Conservation (phyloP, 805 yeast genomes). For the Sugiyamaella smithiae region DNA sequence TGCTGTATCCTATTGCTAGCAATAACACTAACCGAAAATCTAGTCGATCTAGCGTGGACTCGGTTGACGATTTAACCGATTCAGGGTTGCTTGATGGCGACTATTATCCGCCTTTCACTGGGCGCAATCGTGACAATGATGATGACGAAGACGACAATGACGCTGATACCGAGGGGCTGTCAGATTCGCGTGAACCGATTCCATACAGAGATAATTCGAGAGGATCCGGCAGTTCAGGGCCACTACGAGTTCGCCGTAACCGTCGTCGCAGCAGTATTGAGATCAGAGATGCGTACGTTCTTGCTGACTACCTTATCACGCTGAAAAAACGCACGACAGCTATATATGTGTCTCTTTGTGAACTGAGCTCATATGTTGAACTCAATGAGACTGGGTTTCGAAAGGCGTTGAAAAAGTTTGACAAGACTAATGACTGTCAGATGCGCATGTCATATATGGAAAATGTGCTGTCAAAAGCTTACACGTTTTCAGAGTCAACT, state of each 20-base stretch:
- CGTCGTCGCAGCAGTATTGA: conserved; percentile 9
- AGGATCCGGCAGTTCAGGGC: background rate
- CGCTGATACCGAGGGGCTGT: conserved; percentile 12
- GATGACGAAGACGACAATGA: conserved; percentile 6
- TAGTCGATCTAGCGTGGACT: conserved; percentile 9
- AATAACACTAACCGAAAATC: background rate
- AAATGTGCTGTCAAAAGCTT: conserved; percentile 43
- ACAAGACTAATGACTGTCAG: conserved; percentile 67
- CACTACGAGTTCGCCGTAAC: background rate
- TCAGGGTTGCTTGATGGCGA: background rate
- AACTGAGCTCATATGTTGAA: conserved; percentile 77
- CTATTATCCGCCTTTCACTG: background rate
- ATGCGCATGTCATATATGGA: conserved; percentile 58
- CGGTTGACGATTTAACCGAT: background rate
- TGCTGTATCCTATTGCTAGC: conserved; percentile 6
- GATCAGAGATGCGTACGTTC: conserved; percentile 9
- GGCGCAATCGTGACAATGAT: background rate
- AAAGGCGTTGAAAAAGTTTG: conserved; percentile 88
- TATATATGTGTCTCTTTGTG: conserved; percentile 71
- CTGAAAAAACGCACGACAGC: conserved; percentile 64
- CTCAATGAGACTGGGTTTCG: conserved; percentile 85
- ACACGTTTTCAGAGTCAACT: conserved; percentile 54
- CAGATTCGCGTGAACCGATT: background rate
- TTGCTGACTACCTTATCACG: conserved; percentile 50
- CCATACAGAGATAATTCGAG: conserved; percentile 1